Base-by-base conservation (phyloP, 2,329 filamentous ascomycete genomes). In the Pezicula radicicola region DNA sequence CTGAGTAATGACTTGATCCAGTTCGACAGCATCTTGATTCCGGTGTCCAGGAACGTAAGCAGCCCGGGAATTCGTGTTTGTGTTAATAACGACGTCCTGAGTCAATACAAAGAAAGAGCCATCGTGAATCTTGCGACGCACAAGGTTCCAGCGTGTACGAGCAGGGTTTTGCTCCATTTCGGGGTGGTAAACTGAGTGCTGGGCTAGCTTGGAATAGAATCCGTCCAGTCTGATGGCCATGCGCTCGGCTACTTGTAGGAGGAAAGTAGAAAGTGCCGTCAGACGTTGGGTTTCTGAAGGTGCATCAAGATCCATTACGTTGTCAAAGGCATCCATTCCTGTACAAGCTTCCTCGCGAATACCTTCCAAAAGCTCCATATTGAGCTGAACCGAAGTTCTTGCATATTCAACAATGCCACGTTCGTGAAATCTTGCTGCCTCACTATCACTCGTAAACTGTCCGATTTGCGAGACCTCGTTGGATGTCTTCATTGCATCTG, bases 271-370 rank as follows among this genome's bases (percentile, higher is more conserved):
- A 6, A 58, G 47, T 0, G 72, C 70, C 3, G 66, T 61, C 2
- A 76, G 57, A 2, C 72, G 68, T 21, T 73, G 69, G 0, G 63
- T 57, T 18, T 73, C 71, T 1, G 66, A 67, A 6, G 67, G 60
- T 0, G 66, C 64, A n/a, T 73, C 72, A 19, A 73, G 66, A 19
- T 66, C 65, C 57, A 72, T 72, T 27, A 80, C 67, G 19, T 68
- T 70, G 42, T 75, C 75, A 25, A 79, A 79, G 1, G 78, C 78
- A 53, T 81, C 77, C 76, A 81, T 81, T 8, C 78, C 79, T 19
- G 68, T 68, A 48, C 77, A 79, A 0, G 74, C 75, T 55, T 81
- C 78, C 45, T 76, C 73, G 6, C 78, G 72, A 2, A 81, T 73
- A 49, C 78, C 74, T 54, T 81, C 77, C 3, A 81, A 70, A 2